phyloP scores from a whole-genome alignment of 2,329 filamentous ascomycete species.

The Hypocreales sp. region DNA sequence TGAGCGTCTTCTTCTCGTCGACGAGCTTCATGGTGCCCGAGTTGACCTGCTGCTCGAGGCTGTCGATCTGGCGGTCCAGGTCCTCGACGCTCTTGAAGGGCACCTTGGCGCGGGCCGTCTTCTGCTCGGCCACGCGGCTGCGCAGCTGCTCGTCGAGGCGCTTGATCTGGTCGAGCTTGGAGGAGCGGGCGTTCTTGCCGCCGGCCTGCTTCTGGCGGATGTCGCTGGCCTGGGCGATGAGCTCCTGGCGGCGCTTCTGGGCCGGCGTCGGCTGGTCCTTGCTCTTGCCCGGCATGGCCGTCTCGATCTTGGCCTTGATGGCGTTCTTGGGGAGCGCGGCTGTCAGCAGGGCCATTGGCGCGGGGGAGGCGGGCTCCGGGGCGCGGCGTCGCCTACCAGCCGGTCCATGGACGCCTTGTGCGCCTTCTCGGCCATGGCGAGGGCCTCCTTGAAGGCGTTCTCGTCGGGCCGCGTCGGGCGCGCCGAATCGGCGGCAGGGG shows the following conservation, averaged over 20 bases:
- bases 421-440: constrained; percentile 75
- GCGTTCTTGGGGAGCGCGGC: constrained; percentile 64
- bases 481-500: constrained; percentile 23
- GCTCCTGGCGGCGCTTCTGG: constrained; percentile 72
- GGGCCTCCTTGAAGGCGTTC: constrained; percentile 62
- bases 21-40: constrained; percentile 86
- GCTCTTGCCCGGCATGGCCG: constrained; percentile 56
- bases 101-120: constrained; percentile 65
- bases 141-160: constrained; percentile 80
- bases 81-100: constrained; percentile 81
- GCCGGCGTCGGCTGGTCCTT: constrained; percentile 68
- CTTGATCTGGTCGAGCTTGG: constrained; percentile 82
- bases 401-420: constrained; percentile 59
- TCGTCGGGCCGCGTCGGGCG: constrained; percentile 83
- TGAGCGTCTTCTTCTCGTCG: constrained; percentile 87
- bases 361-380: neutral
- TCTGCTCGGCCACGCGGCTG: constrained; percentile 72
- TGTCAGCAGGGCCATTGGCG: too few relatives aligned
- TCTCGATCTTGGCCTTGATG: constrained; percentile 77
- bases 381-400: constrained; percentile 17
- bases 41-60: constrained; percentile 74
- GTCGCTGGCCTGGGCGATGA: constrained; percentile 65
- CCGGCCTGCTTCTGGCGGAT: constrained; percentile 80
- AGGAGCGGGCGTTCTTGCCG: constrained; percentile 67
- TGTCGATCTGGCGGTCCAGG: constrained; percentile 66